Base-by-base conservation (phyloP, 306 rosid genomes). In the Crataegus laevigata region DNA sequence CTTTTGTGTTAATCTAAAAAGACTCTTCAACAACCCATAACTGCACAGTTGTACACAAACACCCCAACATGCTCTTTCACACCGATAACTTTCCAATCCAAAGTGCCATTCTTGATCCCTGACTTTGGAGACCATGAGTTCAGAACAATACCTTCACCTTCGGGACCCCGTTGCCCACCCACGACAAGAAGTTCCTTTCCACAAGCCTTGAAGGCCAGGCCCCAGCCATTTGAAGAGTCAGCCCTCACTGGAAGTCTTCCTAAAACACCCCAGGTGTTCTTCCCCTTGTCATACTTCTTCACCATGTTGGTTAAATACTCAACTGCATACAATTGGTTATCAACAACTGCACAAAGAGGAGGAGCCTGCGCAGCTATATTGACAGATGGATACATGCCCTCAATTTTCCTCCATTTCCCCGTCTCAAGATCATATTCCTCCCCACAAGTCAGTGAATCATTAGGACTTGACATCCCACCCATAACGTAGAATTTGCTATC, bases 151-250 rank as follows among this genome's bases (percentile, higher is more conserved):
- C 89, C 88, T 82, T 91, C 97, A 38, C 96, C 97, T 81, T 94
- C 97, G 1, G 94, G 96, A 28, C 94, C 97, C 79, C 89, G 87
- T 79, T 91, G 98, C 71, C 98, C 98, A 30, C 96, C 98, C 69
- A 91, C 97, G 60, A 94, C 93, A 81, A 94, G 83, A 80, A 94
- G 89, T 50, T 86, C 71, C 69, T 88, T 87, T 72, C 96, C 98
- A 77, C 93, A 94, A 47, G 98, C 97, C 93, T 94, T 94, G 89
- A 94, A 94, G 84, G 94, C 98, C 57, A 94, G 80, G 55, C 97
- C 97, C 98, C 98, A 94, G 61, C 97, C 97, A 67, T 90, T 90
- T 42, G 96, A 86, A 55, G 87, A 78, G 86, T 90, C 97, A 3
- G 97, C 94, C 74, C 96, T 88, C 43, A 91, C 96, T 0, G 97